Evolutionary conservation across 2,329 filamentous ascomycete genomes (phyloP).

Genomic region (Beauveria asiatica): DNA sequence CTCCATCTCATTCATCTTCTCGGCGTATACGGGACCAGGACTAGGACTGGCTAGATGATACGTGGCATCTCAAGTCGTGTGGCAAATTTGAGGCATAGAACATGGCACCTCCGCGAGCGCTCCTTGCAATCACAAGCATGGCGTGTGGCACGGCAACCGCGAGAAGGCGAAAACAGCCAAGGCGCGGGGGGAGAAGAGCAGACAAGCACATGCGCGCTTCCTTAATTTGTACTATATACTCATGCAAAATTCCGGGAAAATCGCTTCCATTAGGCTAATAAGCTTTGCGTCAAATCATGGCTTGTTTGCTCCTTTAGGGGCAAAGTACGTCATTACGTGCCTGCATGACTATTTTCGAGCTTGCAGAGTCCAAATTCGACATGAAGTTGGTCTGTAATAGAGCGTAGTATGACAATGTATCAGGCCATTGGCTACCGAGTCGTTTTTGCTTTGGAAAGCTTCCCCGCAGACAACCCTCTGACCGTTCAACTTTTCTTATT

Average conservation of each 20-base stretch:
- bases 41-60: background rate
- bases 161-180: background rate
- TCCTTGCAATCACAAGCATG: background rate
- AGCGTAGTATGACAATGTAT: no score
- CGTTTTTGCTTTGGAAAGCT: background rate
- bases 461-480: background rate
- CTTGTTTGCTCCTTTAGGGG: no score
- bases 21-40: no score
- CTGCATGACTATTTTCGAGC: no score
- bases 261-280: no score
- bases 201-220: background rate
- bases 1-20: background rate
- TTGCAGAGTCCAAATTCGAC: no score
- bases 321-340: no score
- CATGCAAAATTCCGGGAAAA: no score
- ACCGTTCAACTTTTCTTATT: background rate
- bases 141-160: background rate
- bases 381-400: no score
- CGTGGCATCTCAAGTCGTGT: background rate
- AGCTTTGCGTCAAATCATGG: no score
- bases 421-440: background rate
- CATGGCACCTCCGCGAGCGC: background rate
- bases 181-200: background rate
- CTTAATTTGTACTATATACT: background rate
- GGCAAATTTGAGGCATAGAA: background rate